Conservation (phyloP, 2,329 filamentous ascomycete species). For the Pseudocercospora ulei region DNA sequence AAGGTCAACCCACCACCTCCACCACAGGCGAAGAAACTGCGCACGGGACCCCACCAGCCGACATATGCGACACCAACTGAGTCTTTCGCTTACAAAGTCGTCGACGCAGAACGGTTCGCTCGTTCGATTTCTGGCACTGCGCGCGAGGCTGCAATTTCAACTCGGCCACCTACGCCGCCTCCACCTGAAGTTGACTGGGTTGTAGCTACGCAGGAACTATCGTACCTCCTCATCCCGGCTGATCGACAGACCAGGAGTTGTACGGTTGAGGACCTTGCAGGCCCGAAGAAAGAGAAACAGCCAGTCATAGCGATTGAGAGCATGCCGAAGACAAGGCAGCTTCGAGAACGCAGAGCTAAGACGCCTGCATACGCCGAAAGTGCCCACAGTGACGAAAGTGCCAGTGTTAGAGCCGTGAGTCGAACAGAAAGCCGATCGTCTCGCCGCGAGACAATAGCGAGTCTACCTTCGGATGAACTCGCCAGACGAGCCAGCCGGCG, state of each 20-base stretch:
- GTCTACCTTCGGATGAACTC: conserved; percentile 25
- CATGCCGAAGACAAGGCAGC: conserved; percentile 51
- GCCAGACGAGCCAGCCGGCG: conserved; percentile 30
- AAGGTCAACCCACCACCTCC: conserved; percentile 46
- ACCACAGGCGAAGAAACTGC: conserved; percentile 47
- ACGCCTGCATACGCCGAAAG: conserved; percentile 22
- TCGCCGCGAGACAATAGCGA: conserved; percentile 36
- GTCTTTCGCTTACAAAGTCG: conserved; percentile 71
- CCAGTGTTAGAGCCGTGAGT: conserved; percentile 22
- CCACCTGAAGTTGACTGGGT: conserved; percentile 79
- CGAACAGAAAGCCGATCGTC: conserved; percentile 20
- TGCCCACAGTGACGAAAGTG: conserved; percentile 25
- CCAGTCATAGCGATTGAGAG: conserved; percentile 39
- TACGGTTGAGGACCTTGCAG: conserved; percentile 64
- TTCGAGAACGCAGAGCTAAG: conserved; percentile 38
- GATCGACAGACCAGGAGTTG: conserved; percentile 67
- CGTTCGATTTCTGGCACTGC: conserved; percentile 53
- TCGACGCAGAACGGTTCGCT: conserved; percentile 56
- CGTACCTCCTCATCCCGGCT: conserved; percentile 68
- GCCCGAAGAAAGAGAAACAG: conserved; percentile 53
- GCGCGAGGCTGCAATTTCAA: conserved; percentile 33
- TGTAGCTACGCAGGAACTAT: conserved; percentile 70
- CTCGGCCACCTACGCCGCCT: conserved; percentile 51
- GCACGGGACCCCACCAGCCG: conserved; percentile 48
- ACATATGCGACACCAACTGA: conserved; percentile 83